Base-by-base conservation (phyloP, 257 asterid species). In the Gynochthodes officinalis region DNA sequence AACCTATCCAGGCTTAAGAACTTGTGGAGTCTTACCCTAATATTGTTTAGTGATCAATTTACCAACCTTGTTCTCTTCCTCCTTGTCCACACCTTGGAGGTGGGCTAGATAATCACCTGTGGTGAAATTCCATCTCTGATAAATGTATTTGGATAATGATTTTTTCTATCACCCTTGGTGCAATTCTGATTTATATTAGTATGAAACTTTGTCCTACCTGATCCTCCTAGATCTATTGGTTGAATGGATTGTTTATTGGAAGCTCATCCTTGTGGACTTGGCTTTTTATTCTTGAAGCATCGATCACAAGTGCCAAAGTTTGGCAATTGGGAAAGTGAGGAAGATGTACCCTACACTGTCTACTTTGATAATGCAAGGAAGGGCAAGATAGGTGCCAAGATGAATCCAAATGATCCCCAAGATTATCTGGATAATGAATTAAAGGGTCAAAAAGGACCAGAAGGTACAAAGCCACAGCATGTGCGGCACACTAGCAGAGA, bases 241-340 rank as follows among this genome's bases (percentile, higher is more conserved):
- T 64, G 28, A 27, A 6, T 75, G 9, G 0, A 27, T 55, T 28
- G n/a, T 32, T 70, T 11, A 49, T 40, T 50, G 58, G 63, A 52
- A 13, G 18, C 54, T 63, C 43, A 70, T 62, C 37, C 4, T 60
- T 61, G 6, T 23, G 50, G n/a, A 9, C 21, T n/a, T 48, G 59
- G 27, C 18, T 54, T 10, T n/a, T 60, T 50, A 33, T 75, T 58
- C 37, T 64, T 79, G 77, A 70, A 62, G 89, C 84, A 90, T 82
- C 89, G 72, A 14, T 28, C 85, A 25, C 90, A 84, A 64, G 84
- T 80, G 63, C 98, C 96, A 13, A 81, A 86, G 80, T 88, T 89
- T 75, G 98, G 96, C 71, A 79, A 90, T 82, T 88, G 90, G 96
- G 98, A 88, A 75, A 76, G 84, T 21, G 92, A 87, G 52, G 96